Conservation (phyloP, 192 early-diverging fungal species). For the Mortierella antarctica region DNA sequence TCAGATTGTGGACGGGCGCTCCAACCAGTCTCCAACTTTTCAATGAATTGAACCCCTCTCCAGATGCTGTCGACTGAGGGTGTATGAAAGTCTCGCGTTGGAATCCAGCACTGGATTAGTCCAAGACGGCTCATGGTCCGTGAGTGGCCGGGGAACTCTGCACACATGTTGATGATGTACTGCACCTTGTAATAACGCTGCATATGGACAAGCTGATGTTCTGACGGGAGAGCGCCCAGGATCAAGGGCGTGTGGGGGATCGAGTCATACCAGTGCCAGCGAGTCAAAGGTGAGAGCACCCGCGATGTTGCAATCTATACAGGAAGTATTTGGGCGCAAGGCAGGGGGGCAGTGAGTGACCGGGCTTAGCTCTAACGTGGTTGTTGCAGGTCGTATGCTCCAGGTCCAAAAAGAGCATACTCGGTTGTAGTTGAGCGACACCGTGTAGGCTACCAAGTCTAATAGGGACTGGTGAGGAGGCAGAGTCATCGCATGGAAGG, state of each 20-base stretch:
- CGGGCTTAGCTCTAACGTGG: background rate
- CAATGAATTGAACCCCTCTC: conserved; percentile 31
- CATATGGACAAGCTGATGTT: conserved; percentile 11
- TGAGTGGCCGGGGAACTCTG: conserved; percentile 58
- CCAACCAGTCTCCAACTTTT: conserved; percentile 21
- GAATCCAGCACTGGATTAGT: conserved; percentile 54
- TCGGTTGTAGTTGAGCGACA: background rate
- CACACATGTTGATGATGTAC: conserved; percentile 60
- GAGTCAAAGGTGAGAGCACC: conserved; percentile 23
- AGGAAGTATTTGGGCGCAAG: background rate
- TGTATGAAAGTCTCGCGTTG: conserved; percentile 56
- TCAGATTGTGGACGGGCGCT: background rate
- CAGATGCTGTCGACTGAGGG: conserved; percentile 49
- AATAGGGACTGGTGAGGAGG: no score
- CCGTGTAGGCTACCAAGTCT: no score
- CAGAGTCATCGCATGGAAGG: no score
- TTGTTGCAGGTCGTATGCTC: no score
- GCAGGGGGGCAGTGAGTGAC: background rate
- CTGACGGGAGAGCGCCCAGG: conserved; percentile 36
- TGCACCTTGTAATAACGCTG: conserved; percentile 11
- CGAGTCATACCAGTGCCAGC: conserved; percentile 41
- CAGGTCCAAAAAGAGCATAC: background rate
- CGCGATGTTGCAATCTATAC: conserved; percentile 35
- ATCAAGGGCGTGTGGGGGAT: conserved; percentile 26
- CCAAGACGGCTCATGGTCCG: conserved; percentile 48